Conservation (phyloP, 2,329 filamentous ascomycete genomes). For the Dryadomyces quercivorus region DNA sequence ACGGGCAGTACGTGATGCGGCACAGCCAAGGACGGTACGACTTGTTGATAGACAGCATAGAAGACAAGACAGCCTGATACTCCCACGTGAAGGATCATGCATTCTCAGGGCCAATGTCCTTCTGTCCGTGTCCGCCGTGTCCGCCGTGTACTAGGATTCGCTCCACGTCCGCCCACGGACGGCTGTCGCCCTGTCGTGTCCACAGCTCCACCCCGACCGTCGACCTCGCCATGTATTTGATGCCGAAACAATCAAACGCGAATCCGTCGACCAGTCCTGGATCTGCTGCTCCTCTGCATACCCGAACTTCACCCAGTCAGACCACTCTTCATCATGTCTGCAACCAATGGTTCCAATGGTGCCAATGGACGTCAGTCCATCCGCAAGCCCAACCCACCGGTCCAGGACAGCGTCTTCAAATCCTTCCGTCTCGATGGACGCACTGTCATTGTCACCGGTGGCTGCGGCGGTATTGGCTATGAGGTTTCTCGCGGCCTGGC, state of each 20-base stretch:
- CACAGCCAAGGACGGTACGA: constrained; percentile 16
- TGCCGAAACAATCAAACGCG: no score
- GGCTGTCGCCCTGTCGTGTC: no score
- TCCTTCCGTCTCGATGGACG: constrained; percentile 44
- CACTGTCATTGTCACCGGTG: constrained; percentile 43
- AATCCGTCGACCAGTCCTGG: no score
- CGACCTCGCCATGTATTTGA: no score
- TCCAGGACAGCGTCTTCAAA: constrained; percentile 11
- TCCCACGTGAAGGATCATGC: no score
- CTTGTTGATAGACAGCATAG: constrained; percentile 16
- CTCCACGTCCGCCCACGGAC: no score
- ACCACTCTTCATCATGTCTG: neutral
- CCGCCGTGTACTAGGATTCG: no score
- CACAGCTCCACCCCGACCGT: no score
- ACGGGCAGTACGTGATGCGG: constrained; percentile 16
- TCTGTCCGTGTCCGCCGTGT: no score
- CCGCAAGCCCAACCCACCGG: constrained; percentile 8
- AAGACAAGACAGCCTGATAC: constrained; percentile 7
- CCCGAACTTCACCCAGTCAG: neutral
- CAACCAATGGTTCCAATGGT: no score
- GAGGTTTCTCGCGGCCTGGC: constrained; percentile 44
- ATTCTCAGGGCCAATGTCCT: no score
- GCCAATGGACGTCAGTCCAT: constrained; percentile 1
- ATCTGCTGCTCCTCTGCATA: no score
- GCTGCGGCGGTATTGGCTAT: constrained; percentile 44